Percentiles rank a stretch among this genome's conserved stretches.
phyloP scores from a whole-genome alignment of 2,329 filamentous ascomycete species.

The Penicillium verrucosum region DNA sequence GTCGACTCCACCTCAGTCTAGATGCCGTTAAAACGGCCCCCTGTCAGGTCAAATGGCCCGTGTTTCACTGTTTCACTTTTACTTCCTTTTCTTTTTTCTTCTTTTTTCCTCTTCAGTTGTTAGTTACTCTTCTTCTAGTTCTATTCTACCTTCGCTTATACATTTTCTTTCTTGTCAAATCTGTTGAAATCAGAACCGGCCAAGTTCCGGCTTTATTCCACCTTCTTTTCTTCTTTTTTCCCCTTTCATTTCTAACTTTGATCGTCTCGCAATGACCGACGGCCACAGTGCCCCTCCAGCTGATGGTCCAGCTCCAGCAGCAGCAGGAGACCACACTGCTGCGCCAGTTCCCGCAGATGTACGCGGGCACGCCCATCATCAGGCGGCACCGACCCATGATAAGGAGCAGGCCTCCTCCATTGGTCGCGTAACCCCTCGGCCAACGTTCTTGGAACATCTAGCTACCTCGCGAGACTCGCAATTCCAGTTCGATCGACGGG shows the following conservation, averaged over 20 bases:
- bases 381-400: slow-evolving; percentile 3
- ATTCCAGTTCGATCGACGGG: slow-evolving; percentile 28
- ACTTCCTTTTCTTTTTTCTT: slow-evolving; percentile 7
- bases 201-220: not conserved
- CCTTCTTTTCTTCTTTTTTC: slow-evolving; percentile 1
- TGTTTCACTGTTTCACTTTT: slow-evolving; percentile 11
- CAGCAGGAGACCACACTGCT: slow-evolving; percentile 12
- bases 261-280: slow-evolving; percentile 18
- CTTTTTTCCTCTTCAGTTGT: not conserved
- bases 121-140: not conserved
- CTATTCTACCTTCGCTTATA: slow-evolving; percentile 1
- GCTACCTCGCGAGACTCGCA: slow-evolving; percentile 32
- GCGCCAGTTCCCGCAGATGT: slow-evolving; percentile 18
- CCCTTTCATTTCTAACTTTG: not conserved
- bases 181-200: slow-evolving; percentile 4
- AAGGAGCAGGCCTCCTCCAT: slow-evolving; percentile 26
- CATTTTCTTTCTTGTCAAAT: not conserved
- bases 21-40: slow-evolving; percentile 19
- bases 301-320: slow-evolving; percentile 12
- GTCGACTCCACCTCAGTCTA: slow-evolving; percentile 15
- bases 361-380: slow-evolving; percentile 13
- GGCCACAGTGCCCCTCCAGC: slow-evolving; percentile 13
- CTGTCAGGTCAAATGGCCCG: slow-evolving; percentile 2
- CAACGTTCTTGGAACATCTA: slow-evolving; percentile 34
- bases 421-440: slow-evolving; percentile 29